A percentile compares a stretch with the other conserved stretches of the same genome.
phyloP scores from a whole-genome alignment of 441 rosid species.

The Erysimum cheiri region DNA sequence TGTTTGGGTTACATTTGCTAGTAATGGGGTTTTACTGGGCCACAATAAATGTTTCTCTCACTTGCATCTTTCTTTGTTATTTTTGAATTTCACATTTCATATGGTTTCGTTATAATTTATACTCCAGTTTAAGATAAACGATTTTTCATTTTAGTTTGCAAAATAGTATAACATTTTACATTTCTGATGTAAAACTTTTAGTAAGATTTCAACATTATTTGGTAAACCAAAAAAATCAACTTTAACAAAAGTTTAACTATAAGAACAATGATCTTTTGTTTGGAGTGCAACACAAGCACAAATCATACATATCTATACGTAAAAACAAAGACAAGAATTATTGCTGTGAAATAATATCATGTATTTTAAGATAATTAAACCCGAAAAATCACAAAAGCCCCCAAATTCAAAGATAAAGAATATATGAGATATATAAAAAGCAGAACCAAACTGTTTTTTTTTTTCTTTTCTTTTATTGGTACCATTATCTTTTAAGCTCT shows the following conservation, averaged over 20 bases:
- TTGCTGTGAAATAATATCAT: slow-evolving; percentile 32
- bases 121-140: too few relatives aligned
- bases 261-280: slow-evolving; percentile 12
- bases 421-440: slow-evolving; percentile 11
- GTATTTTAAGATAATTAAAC: slow-evolving; percentile 36
- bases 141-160: too few relatives aligned
- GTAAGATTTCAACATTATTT: background rate
- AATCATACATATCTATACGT: slow-evolving; percentile 40
- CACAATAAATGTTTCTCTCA: background rate
- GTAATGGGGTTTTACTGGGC: slow-evolving; percentile 9
- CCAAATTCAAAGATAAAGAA: slow-evolving; percentile 37
- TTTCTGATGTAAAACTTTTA: background rate
- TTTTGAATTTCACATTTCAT: background rate
- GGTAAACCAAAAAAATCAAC: background rate
- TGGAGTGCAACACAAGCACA: slow-evolving; percentile 38
- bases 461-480: slow-evolving; percentile 17
- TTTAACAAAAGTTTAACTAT: background rate
- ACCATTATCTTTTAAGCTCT: slow-evolving; percentile 25
- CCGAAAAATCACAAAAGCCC: slow-evolving; percentile 33
- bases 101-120: background rate
- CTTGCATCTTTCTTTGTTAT: slow-evolving; percentile 3
- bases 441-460: slow-evolving; percentile 27
- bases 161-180: background rate
- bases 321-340: slow-evolving; percentile 41
- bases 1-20: slow-evolving; percentile 11